Evolutionary conservation across 2,329 filamentous ascomycete species (phyloP).

Genomic region (Amauroascus niger): DNA sequence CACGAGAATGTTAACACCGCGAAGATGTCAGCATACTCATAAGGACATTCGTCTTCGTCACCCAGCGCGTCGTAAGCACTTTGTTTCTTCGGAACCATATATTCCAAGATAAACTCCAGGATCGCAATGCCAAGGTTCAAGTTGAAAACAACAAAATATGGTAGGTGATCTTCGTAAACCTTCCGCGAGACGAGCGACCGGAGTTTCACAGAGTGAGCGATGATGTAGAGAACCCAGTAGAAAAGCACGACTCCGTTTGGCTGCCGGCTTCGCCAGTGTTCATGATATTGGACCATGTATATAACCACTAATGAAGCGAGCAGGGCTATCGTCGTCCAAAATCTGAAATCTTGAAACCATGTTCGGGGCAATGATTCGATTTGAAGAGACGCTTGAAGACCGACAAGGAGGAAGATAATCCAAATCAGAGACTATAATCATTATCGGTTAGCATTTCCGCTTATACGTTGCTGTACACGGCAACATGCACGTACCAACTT

Average conservation of each 20-base stretch:
- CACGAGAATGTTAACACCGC: constrained; percentile 89
- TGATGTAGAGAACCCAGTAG: constrained; percentile 81
- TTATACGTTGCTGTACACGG: not conserved
- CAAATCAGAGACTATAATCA: constrained; percentile 53
- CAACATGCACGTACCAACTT: constrained; percentile 61
- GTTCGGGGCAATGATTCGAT: constrained; percentile 57
- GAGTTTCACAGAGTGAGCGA: constrained; percentile 70
- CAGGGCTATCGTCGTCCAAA: constrained; percentile 68
- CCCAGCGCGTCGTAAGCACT: constrained; percentile 60
- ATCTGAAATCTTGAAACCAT: constrained; percentile 74
- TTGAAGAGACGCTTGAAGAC: constrained; percentile 65
- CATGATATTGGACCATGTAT: constrained; percentile 72
- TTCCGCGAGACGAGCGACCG: constrained; percentile 75
- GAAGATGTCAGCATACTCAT: constrained; percentile 89
- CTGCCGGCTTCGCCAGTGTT: constrained; percentile 72
- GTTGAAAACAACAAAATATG: constrained; percentile 70
- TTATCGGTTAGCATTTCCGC: not conserved
- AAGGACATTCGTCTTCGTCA: constrained; percentile 56
- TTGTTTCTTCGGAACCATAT: constrained; percentile 70
- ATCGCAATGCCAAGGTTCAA: constrained; percentile 60
- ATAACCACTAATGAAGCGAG: constrained; percentile 64
- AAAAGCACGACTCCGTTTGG: constrained; percentile 82
- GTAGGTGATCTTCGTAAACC: constrained; percentile 53
- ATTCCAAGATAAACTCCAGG: constrained; percentile 68
- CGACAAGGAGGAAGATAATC: constrained; percentile 57